Conservation (phyloP, 257 asterid species). For the Forsythia suspensa region DNA sequence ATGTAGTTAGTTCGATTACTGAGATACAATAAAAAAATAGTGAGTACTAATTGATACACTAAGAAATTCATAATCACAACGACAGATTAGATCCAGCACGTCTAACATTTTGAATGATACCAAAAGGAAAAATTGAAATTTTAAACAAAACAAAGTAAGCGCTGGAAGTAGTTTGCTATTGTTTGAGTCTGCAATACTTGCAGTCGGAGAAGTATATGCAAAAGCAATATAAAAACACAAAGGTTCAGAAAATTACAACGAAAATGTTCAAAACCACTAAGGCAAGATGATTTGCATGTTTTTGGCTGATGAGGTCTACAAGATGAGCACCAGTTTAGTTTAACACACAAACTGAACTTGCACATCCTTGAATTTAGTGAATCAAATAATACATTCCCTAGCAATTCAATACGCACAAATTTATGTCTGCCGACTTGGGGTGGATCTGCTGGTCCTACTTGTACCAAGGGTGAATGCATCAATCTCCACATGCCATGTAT, state of each 20-base stretch:
- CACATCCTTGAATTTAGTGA: background rate
- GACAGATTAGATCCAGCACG: background rate
- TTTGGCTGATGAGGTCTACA: background rate
- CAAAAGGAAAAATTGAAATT: background rate
- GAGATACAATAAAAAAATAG: background rate
- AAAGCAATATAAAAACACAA: background rate
- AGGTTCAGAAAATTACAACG: background rate
- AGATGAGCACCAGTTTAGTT: background rate
- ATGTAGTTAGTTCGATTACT: background rate
- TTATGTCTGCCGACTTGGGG: background rate
- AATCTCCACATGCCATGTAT: background rate
- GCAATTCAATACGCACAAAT: background rate
- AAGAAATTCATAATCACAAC: background rate
- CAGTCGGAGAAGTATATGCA: background rate
- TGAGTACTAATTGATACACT: background rate
- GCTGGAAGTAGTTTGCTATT: background rate
- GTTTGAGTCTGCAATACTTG: background rate
- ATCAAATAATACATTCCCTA: background rate
- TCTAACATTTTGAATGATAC: background rate
- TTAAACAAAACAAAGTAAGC: background rate
- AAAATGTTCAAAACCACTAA: background rate
- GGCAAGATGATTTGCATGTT: background rate
- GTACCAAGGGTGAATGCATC: background rate
- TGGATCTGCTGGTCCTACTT: background rate
- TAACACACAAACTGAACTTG: background rate